phyloP scores from a whole-genome alignment of 2,329 filamentous ascomycete species.

The Thelonectria discophora region DNA sequence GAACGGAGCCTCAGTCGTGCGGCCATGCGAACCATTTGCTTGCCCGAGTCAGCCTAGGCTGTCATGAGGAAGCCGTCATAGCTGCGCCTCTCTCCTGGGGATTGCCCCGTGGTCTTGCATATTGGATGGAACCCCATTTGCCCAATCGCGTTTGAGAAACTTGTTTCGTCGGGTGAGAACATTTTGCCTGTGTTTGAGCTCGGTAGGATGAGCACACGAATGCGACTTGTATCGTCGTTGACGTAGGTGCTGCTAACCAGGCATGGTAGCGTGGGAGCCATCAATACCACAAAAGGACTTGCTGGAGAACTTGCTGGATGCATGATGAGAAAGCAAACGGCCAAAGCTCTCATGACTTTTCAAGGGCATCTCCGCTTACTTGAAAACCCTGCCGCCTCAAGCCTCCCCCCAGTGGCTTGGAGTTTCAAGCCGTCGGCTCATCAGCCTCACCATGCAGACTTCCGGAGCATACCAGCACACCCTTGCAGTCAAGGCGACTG shows the following conservation, averaged over 20 bases:
- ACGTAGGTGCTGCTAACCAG: not conserved
- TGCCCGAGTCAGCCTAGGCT: not conserved
- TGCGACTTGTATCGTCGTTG: not conserved
- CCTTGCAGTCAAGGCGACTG: not conserved
- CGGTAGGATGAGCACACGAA: not conserved
- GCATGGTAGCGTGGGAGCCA: too few relatives aligned
- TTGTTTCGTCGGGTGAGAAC: not conserved
- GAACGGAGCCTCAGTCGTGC: not conserved
- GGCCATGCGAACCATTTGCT: not conserved
- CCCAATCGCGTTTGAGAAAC: not conserved
- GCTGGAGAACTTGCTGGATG: too few relatives aligned
- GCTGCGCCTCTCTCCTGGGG: not conserved
- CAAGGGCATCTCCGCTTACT: too few relatives aligned
- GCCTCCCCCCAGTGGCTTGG: too few relatives aligned
- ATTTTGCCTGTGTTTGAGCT: not conserved
- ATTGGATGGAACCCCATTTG: not conserved
- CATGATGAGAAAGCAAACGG: too few relatives aligned
- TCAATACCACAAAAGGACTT: too few relatives aligned
- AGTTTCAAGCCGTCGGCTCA: not conserved
- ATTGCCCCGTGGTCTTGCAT: not conserved
- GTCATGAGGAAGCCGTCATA: not conserved
- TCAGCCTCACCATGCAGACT: not conserved
- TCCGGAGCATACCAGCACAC: not conserved
- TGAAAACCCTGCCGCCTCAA: too few relatives aligned
- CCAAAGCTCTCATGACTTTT: too few relatives aligned